Evolutionary conservation across 495 filamentous ascomycete species (phyloP), one percentile per base, ranked within the genome.

Genomic region (Poronia punctata): DNA sequence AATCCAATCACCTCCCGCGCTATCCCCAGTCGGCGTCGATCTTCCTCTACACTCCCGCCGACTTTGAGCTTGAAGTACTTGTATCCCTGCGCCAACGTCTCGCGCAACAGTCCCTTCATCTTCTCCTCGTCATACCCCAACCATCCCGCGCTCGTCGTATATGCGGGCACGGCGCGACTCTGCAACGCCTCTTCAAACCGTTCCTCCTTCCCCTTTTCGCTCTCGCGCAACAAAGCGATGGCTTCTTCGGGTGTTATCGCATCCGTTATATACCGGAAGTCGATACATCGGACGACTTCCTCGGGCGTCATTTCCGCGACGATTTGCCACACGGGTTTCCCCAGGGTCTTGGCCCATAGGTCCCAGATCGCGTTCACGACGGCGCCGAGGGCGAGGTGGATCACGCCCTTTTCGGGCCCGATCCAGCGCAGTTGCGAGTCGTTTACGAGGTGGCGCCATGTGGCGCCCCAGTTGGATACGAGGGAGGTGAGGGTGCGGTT

Each of bases 361-460:
- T 96, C 89, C 89, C 89, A 96, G 46, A 94, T 65, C 1, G 88
- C 89, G 58, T 96, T 96, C 39, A 96, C 82, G 16, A 95, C 82
- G 23, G 88, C 86, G 19, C 85, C 88, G 0, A 93, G 80, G 2
- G 89, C 89, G 0, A 96, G 79, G 62, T 96, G 89, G 46, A 90
- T 92, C 11, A 95, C 89, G 35, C 89, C 89, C 66, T 95, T 95
- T 57, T 96, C 89, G 2, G 89, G 89, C 0, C 89, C 89, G 54
- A 95, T 90, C 89, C 89, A 96, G 20, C 89, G 84, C 21, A 95
- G 70, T 53, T 95, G 89, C 38, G 77, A 83, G 74, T 95, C 89
- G 39, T 80, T 82, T 55, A 92, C 87, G 1, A 96, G 82, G 62
- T 90, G 80, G 2, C 88, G 79, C 88, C 88, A 95, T 24, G 88